These are phyloP conservation scores for Globisporangium abappressorium DNA, from an alignment of 352 stramenopile genomes.

Conservation along the genomic window DNA sequence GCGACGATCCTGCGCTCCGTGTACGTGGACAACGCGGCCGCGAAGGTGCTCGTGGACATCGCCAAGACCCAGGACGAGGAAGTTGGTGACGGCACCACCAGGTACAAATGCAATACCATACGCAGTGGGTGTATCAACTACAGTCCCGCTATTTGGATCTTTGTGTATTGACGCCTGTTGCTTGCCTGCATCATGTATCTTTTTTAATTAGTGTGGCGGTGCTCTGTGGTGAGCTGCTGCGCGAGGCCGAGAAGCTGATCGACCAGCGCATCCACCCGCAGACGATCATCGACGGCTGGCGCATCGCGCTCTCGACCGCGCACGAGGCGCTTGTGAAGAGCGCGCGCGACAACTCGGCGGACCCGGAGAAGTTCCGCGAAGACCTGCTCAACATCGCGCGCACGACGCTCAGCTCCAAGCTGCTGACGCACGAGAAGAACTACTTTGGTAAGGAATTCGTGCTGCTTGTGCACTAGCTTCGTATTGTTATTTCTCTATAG, in stretches of 20 bases:
- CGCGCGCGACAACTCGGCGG: conserved; percentile 75
- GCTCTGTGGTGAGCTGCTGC: conserved; percentile 96
- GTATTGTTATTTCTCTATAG: too few species aligned
- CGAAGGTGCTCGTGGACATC: conserved; percentile 99
- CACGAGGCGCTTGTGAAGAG: conserved; percentile 88
- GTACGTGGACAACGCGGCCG: conserved; percentile 98
- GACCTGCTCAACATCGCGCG: conserved; percentile 97
- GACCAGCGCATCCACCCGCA: conserved; percentile 96
- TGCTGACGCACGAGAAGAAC: conserved; percentile 98
- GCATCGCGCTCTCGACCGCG: conserved; percentile 91
- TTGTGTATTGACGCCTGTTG: background rate
- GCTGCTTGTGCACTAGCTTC: too few species aligned
- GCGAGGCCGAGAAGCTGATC: conserved; percentile 96
- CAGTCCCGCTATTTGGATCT: too few species aligned
- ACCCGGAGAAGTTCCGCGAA: conserved; percentile 88
- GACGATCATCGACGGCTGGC: conserved; percentile 98
- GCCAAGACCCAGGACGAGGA: conserved; percentile 98
- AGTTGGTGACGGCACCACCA: conserved; percentile 98
- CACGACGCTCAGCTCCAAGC: conserved; percentile 98
- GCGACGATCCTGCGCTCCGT: conserved; percentile 98
- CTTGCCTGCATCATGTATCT: background rate
- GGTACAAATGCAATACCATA: conserved; percentile 14
- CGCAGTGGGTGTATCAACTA: too few species aligned
- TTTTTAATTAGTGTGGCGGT: conserved; percentile 81
- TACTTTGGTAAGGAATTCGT: conserved; percentile 86